Percentiles rank a stretch among this genome's conserved stretches.
These are phyloP conservation scores for Heimioporus retisporus DNA, from an alignment of 1,284 basidiomycete genomes.

Conservation along the genomic window DNA sequence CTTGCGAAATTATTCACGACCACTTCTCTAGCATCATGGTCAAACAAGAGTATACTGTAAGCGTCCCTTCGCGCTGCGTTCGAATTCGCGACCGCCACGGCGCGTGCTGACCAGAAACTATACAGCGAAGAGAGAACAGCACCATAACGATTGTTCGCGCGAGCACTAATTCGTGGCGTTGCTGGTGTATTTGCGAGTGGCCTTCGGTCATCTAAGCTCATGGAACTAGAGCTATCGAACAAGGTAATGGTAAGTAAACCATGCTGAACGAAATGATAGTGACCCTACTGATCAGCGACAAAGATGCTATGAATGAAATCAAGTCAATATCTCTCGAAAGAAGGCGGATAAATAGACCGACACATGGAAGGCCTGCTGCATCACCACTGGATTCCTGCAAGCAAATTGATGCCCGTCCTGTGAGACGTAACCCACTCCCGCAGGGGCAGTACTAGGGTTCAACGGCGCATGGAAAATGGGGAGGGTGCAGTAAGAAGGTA, in stretches of 20 bases:
- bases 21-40: conserved; percentile 38
- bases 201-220: conserved; percentile 51
- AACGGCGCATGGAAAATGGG: conserved; percentile 64
- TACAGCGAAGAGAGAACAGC: conserved; percentile 64
- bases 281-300: conserved; percentile 58
- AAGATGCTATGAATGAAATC: conserved; percentile 53
- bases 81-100: conserved; percentile 43
- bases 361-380: conserved; percentile 70
- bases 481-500: conserved; percentile 63
- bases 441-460: conserved; percentile 34
- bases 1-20: conserved; percentile 62
- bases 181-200: conserved; percentile 56
- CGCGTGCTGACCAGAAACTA: conserved; percentile 68
- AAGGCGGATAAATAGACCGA: conserved; percentile 43
- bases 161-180: conserved; percentile 43
- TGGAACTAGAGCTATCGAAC: conserved; percentile 59
- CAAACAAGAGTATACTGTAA: conserved; percentile 62
- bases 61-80: conserved; percentile 66
- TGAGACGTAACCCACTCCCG: conserved; percentile 60
- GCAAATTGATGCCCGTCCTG: conserved; percentile 57
- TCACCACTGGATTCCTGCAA: conserved; percentile 61
- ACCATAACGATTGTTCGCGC: conserved; percentile 61
- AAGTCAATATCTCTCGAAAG: neutral
- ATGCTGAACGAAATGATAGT: neutral
- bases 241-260: neutral